Conservation (phyloP, 345 rosid species). For the thale cress (Arabidopsis thaliana) region DNA sequence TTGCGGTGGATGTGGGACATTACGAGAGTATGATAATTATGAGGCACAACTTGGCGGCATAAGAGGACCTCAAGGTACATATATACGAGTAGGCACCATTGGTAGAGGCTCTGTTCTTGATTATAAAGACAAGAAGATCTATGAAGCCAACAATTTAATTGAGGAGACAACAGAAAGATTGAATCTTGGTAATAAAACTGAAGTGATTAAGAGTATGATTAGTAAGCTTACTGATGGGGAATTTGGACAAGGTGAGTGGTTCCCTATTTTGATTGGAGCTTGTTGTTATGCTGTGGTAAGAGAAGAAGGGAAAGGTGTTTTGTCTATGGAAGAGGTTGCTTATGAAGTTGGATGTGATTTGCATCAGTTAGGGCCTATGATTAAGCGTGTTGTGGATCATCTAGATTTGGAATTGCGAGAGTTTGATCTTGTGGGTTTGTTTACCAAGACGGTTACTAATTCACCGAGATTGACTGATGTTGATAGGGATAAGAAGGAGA, state of each 20-base stretch:
- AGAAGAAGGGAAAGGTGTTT: constrained; percentile 50
- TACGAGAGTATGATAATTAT: constrained; percentile 53
- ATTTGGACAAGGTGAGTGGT: constrained; percentile 77
- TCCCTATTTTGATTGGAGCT: constrained; percentile 64
- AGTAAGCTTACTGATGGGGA: constrained; percentile 67
- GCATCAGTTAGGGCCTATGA: constrained; percentile 72
- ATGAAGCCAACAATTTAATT: constrained; percentile 60
- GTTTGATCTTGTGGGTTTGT: constrained; percentile 58
- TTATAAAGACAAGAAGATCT: constrained; percentile 68
- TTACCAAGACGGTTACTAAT: constrained; percentile 50
- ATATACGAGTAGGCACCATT: constrained; percentile 56
- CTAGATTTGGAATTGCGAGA: constrained; percentile 56
- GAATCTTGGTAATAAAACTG: constrained; percentile 38
- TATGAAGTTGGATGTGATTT: constrained; percentile 57
- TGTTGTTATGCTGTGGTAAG: constrained; percentile 66
- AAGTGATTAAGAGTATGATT: constrained; percentile 47
- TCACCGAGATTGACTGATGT: constrained; percentile 43
- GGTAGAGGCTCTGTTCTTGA: constrained; percentile 59
- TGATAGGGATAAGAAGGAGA: constrained; percentile 51
- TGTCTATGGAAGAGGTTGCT: constrained; percentile 59
- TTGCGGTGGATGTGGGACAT: constrained; percentile 58
- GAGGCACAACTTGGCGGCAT: constrained; percentile 54
- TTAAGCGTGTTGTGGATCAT: constrained; percentile 65
- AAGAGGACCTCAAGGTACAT: constrained; percentile 65
- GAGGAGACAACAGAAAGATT: constrained; percentile 43